Base-by-base conservation (phyloP, 2,329 filamentous ascomycete species). In the Pleomassaria siparia region DNA sequence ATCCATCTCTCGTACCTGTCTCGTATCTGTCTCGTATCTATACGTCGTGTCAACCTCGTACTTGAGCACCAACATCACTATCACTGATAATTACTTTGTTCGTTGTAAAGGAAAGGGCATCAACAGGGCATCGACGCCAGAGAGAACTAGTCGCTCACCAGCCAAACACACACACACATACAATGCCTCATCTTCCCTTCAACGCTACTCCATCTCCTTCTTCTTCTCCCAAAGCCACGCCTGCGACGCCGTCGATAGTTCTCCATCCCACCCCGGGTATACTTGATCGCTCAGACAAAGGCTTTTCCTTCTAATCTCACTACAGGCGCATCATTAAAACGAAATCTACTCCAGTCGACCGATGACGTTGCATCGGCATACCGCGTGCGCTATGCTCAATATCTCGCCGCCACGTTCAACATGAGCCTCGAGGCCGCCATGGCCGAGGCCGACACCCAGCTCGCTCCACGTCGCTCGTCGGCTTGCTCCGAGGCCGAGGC, bases 181-280 rank as follows among this genome's bases (percentile, higher is more conserved):
- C 53, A 56, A 70, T 70, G 67, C 67, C 67, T 64, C 52, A 58
- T 62, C 63, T 69, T 59, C 64, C 67, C 47, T 70, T 70, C 59
- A 54, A 60, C 53, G 50, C 65, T 55, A 56, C 62, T 57, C 56
- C 67, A 51, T 68, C 67, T 60, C 61, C 67, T 56, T 56, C 62
- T 47, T 56, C 63, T 54, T 68, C 66, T 55, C 64, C 67, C 39
- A 63, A 48, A 47, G 49, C 62, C 32, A 60, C 63, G 46, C 56
- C 60, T 29, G 61, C 40, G 44, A 46, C 65, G 50, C 67, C 67
- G 16, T 68, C 67, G 54, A 70, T 70, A 67, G 64, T 70, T 62
- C 66, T 70, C 49, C 58, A 63, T 67, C 63, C 66, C 60, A 56
- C 63, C 62, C 63, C 65, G 66, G 67, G 67, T 70, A 70, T 69